Conservation (phyloP, 129 eudicot genomes). For the Chrysanthemum seticuspe region DNA sequence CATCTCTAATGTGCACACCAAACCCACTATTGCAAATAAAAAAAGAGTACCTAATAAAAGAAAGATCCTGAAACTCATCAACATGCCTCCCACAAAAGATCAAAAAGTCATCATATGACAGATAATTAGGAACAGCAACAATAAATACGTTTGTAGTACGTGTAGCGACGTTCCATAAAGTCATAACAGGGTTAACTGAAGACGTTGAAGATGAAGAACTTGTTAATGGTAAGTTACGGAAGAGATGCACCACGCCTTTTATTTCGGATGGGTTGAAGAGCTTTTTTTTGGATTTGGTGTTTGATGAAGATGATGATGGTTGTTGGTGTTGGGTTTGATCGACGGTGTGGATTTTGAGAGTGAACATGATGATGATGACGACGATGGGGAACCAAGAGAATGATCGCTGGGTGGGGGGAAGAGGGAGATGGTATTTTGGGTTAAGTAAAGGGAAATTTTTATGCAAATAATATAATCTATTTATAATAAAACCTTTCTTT, state of each 20-base stretch:
- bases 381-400: too few relatives aligned
- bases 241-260: conserved; percentile 73
- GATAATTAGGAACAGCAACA: conserved; percentile 80
- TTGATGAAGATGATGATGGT: background rate
- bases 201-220: conserved; percentile 32
- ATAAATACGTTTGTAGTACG: conserved; percentile 63
- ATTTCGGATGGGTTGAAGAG: conserved; percentile 40
- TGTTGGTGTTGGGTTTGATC: too few relatives aligned
- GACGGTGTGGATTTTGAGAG: too few relatives aligned
- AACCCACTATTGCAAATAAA: too few relatives aligned
- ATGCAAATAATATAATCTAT: too few relatives aligned
- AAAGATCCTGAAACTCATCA: conserved; percentile 54
- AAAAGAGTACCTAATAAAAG: conserved; percentile 55
- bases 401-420: background rate
- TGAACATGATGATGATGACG: too few relatives aligned
- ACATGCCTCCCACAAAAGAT: conserved; percentile 62
- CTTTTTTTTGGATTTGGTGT: conserved; percentile 38
- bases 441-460: too few relatives aligned
- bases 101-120: conserved; percentile 68
- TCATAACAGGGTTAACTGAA: conserved; percentile 21
- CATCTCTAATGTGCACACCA: too few relatives aligned
- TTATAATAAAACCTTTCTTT: too few relatives aligned
- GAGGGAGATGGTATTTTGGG: too few relatives aligned
- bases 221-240: conserved; percentile 53
- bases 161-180: conserved; percentile 36